A percentile compares a stretch with the other conserved stretches of the same genome.
These are phyloP conservation scores for Naematelia encephala DNA, from an alignment of 768 basidiomycete species.

Conservation along the genomic window DNA sequence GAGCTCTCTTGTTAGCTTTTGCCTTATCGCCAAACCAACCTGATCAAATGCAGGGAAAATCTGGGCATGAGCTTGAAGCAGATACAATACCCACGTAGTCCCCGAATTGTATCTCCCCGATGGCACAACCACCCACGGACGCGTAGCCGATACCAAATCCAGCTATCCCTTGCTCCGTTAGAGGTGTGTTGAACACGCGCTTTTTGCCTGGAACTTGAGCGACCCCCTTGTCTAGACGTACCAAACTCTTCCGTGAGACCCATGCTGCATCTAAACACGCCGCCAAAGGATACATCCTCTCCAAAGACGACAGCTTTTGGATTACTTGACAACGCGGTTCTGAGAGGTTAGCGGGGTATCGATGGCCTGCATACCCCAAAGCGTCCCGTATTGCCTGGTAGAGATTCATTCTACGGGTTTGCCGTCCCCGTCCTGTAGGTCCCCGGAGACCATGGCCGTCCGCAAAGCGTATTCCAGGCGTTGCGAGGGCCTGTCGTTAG, in stretches of 20 bases:
- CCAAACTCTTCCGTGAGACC: constrained; percentile 92
- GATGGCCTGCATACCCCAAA: constrained; percentile 59
- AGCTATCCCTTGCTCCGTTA: constrained; percentile 70
- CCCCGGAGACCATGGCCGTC: constrained; percentile 46
- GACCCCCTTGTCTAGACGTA: constrained; percentile 37
- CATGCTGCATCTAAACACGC: constrained; percentile 92
- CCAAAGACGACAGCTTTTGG: constrained; percentile 86
- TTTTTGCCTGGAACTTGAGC: constrained; percentile 64
- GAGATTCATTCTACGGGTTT: constrained; percentile 91
- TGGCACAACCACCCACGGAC: constrained; percentile 87
- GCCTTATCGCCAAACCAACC: constrained; percentile 53
- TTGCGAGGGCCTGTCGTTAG: constrained; percentile 30
- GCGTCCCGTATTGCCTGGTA: constrained; percentile 92
- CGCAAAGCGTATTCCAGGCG: constrained; percentile 36
- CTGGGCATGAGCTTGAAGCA: constrained; percentile 44
- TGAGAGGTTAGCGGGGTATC: constrained; percentile 36
- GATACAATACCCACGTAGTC: constrained; percentile 40
- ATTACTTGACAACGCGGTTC: constrained; percentile 79
- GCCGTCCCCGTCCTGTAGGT: constrained; percentile 60
- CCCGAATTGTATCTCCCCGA: constrained; percentile 72
- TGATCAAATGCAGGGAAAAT: constrained; percentile 95
- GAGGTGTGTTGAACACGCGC: constrained; percentile 90
- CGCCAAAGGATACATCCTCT: constrained; percentile 82
- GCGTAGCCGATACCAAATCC: constrained; percentile 92
- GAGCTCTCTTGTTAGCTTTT: constrained; percentile 55